phyloP scores from a whole-genome alignment of 164 flowering plant species.

The Tetrastigma voinierianum region DNA sequence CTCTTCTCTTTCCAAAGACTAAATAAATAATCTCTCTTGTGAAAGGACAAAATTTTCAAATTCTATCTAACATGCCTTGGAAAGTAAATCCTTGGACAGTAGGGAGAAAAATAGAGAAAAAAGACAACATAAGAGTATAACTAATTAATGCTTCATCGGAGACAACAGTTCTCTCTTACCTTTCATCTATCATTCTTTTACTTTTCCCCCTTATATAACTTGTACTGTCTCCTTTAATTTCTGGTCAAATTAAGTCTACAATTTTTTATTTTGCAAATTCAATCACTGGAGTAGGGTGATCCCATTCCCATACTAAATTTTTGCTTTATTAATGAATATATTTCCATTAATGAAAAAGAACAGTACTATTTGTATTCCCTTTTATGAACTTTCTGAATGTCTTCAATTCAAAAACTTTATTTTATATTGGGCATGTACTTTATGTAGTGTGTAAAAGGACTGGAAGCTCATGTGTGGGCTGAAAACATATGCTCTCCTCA shows the following conservation, averaged over 20 bases:
- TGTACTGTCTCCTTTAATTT: neutral
- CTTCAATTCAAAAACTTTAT: too few species aligned
- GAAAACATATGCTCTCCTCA: too few species aligned
- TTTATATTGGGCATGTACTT: too few species aligned
- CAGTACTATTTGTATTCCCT: too few species aligned
- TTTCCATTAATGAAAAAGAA: too few species aligned
- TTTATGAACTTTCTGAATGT: too few species aligned
- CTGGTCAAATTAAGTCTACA: neutral
- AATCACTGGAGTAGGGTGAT: too few species aligned
- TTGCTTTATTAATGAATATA: too few species aligned
- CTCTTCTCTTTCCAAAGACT: neutral
- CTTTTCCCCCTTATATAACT: neutral
- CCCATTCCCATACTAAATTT: too few species aligned
- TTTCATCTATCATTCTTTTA: neutral
- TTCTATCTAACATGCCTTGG: constrained; percentile 23
- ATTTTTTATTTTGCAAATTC: neutral
- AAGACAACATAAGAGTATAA: constrained; percentile 4
- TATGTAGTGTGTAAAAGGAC: too few species aligned
- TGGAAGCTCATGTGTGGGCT: too few species aligned
- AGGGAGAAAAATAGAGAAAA: neutral
- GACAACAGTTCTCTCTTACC: neutral
- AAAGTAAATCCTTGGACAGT: constrained; percentile 25
- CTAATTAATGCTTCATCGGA: neutral
- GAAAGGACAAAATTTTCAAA: constrained; percentile 14
- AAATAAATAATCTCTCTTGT: neutral